Base-by-base conservation (phyloP, 164 flowering plant genomes). In the Tinospora cordifolia region DNA sequence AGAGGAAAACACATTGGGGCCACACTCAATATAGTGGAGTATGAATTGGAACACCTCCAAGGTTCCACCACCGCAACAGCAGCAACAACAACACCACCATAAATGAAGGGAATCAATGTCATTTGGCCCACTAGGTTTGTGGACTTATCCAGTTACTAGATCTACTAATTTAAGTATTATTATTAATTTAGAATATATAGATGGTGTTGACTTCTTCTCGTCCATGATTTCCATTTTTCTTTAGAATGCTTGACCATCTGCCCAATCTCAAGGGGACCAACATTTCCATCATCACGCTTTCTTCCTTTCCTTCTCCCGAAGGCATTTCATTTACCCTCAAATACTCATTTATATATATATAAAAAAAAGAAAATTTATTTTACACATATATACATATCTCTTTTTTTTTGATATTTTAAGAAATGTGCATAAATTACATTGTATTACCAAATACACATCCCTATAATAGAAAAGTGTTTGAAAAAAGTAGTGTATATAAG, bases 101-200 rank as follows among this genome's bases (percentile, higher is more conserved):
- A 8, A 30, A 2, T 30, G 36, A 30, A 17, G 22, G 58, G 58
- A 60, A 60, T 62, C 65, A 62, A 62, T 62, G 65, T 62, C 65
- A 62, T 13, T 62, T 62, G 65, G 36, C 39, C 65, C 65, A 27
- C 65, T 62, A 12, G 38, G 65, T 26, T 62, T 11, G 65, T 62
- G 38, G 39, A 62, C 38, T 62, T 11, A 27, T 26, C 39, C 36
- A 51, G 22, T 51, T 51, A 49, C n/a, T n/a, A 30, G 4, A 2
- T 30, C 36, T 30, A 30, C 36, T 30, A 30, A 30, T 30, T 30
- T 30, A 30, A 30, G 36, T 22, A 19, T 51, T 51, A 8, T 51
- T 12, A 1, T 6, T 51, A 51, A 3, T 26, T 26, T 25, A n/a
- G 65, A 62, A 4, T 62, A n/a, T n/a, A n/a, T n/a, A 62, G 38